These are phyloP conservation scores for Bocquillonia castaneifolia DNA, from an alignment of 441 rosid species.

Conservation along the genomic window DNA sequence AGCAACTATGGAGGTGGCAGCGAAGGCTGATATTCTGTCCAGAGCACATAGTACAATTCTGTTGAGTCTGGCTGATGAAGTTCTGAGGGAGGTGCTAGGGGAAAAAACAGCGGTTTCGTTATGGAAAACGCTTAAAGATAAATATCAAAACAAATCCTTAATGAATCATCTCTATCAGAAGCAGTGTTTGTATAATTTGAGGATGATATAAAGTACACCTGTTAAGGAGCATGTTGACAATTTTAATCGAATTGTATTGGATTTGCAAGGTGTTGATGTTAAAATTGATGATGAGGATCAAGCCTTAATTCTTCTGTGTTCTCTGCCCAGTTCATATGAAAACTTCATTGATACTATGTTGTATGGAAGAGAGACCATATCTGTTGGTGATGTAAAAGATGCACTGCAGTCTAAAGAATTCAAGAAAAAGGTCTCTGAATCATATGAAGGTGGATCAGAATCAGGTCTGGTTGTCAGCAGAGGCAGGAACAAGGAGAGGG, in stretches of 20 bases:
- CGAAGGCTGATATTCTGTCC: too few species aligned
- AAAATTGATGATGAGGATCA: background rate
- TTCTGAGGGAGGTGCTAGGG: too few species aligned
- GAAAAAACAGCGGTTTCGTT: too few species aligned
- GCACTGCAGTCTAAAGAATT: background rate
- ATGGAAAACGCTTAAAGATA: too few species aligned
- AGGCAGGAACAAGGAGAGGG: background rate
- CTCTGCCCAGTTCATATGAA: conserved; percentile 2
- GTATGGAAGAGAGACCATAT: background rate
- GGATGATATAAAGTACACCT: background rate
- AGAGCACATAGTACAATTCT: too few species aligned
- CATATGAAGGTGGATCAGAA: background rate
- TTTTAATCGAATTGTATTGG: background rate
- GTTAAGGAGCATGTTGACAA: background rate
- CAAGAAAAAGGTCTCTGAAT: background rate
- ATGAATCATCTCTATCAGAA: background rate
- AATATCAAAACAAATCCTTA: too few species aligned
- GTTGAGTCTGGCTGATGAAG: too few species aligned
- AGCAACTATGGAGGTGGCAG: too few species aligned
- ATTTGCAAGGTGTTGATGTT: background rate
- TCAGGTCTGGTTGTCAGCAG: background rate
- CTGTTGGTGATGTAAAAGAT: background rate
- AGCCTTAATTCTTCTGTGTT: background rate
- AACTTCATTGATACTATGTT: conserved; percentile 1
- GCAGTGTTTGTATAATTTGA: background rate